phyloP scores from a whole-genome alignment of 192 early-diverging fungal species.

The Podila epicladia region DNA sequence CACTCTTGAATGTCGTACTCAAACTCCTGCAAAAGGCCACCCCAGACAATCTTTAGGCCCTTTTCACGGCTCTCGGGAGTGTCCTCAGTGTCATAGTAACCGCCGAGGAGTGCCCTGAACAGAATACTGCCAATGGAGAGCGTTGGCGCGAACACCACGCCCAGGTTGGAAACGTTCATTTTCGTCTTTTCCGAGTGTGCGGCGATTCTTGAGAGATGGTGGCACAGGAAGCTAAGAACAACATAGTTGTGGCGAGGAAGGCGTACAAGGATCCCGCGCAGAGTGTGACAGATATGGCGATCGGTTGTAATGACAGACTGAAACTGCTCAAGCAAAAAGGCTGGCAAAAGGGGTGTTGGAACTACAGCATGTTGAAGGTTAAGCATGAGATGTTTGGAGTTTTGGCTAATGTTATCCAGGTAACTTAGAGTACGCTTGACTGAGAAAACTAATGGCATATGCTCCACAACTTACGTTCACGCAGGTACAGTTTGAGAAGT shows the following conservation, averaged over 20 bases:
- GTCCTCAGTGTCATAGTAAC: slow-evolving; percentile 33
- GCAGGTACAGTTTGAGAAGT: slow-evolving; percentile 66
- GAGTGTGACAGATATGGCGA: slow-evolving; percentile 38
- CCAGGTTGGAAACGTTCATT: slow-evolving; percentile 70
- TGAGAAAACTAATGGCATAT: too few relatives aligned
- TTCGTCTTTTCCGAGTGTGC: slow-evolving; percentile 58
- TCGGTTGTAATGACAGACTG: slow-evolving; percentile 45
- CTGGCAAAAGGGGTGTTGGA: slow-evolving; percentile 60
- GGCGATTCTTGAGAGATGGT: slow-evolving; percentile 63
- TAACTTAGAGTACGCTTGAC: not conserved
- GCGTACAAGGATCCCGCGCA: slow-evolving; percentile 47
- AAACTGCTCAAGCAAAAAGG: slow-evolving; percentile 55
- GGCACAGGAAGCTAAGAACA: slow-evolving; percentile 59
- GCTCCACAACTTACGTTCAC: slow-evolving; percentile 60
- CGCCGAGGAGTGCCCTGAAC: slow-evolving; percentile 61
- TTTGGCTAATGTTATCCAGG: not conserved
- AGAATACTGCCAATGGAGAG: slow-evolving; percentile 62
- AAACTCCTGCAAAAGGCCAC: slow-evolving; percentile 28
- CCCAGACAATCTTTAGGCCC: slow-evolving; percentile 45
- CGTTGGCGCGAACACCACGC: slow-evolving; percentile 69
- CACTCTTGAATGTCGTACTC: slow-evolving; percentile 23
- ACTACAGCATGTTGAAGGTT: slow-evolving; percentile 32
- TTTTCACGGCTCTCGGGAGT: slow-evolving; percentile 29
- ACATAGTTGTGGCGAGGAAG: slow-evolving; percentile 62
- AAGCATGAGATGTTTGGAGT: not conserved